Evolutionary conservation across 176 grass and related monocot species (phyloP), one percentile per base, ranked within the genome.

Genomic region (Themeda triandra): DNA sequence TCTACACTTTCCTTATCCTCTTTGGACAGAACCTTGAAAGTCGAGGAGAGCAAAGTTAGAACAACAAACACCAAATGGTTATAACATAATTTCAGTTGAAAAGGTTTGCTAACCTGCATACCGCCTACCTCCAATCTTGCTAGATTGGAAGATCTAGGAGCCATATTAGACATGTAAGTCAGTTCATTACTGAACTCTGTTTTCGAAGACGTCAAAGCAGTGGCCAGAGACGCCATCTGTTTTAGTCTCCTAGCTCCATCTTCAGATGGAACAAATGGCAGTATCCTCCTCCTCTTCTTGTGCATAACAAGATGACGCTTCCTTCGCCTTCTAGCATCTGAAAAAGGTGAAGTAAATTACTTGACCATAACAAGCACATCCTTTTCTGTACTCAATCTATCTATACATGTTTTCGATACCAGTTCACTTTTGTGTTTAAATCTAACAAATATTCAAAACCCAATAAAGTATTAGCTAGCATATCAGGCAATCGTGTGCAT

Each of bases 181-280:
- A 95, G 56, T 48, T 94, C 83, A 79, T 98, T 98, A 51, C 89
- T 92, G 81, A 93, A 98, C 41, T 93, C 75, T 75, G 90, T 84
- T 30, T 87, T 84, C 36, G 85, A 83, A 73, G 87, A 66, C 66
- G 71, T 87, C 84, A 98, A 81, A 71, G 89, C 91, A 83, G 91
- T 90, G 54, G 93, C 91, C 73, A 90, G 80, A 88, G 93, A 98
- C 84, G 84, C 83, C 93, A 98, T 92, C 83, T 95, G 96, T 77
- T 86, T 76, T 42, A 98, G 85, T 66, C 77, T 86, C 76, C 51
- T 65, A 65, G 37, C 65, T 30, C 28, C 56, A 92, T 98, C 85
- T 87, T 90, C 80, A 66, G 85, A 89, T 66, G 91, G 92, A 31
- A 82, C 51, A 83, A 83, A 95, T 80, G 96, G 91, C 40, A 95